These are phyloP conservation scores for Trichoderma brevicompactum DNA, from an alignment of 2,329 filamentous ascomycete species.

Conservation along the genomic window DNA sequence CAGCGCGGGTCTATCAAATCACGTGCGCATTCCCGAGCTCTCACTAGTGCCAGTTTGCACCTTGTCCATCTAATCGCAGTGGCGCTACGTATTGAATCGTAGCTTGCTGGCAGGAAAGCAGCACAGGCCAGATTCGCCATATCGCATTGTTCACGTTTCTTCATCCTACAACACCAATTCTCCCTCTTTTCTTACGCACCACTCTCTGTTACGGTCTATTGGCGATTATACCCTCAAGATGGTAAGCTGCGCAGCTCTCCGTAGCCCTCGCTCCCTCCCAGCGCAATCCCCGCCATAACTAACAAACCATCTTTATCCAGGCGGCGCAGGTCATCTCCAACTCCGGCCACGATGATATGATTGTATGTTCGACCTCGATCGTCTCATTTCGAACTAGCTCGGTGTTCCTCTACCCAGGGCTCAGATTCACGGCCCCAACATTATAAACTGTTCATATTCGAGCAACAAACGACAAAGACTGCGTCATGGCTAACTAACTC, in stretches of 20 bases:
- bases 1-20: background rate
- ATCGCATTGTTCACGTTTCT: conserved; percentile 6
- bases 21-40: conserved; percentile 4
- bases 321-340: conserved; percentile 52
- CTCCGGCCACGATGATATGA: conserved; percentile 92
- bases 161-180: background rate
- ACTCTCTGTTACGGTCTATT: background rate
- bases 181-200: conserved; percentile 1
- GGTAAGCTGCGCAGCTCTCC: conserved; percentile 26
- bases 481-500: conserved; percentile 29
- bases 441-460: background rate
- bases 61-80: conserved; percentile 11
- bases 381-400: background rate
- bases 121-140: conserved; percentile 25
- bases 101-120: conserved; percentile 26
- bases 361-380: conserved; percentile 67
- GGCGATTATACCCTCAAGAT: conserved; percentile 27
- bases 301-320: conserved; percentile 39
- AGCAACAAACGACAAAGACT: conserved; percentile 25
- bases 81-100: conserved; percentile 16
- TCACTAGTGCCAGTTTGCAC: background rate
- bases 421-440: too few relatives aligned
- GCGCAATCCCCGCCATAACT: conserved; percentile 32
- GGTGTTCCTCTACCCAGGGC: background rate
- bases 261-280: background rate